A percentile compares a stretch with the other conserved stretches of the same genome.
These are phyloP conservation scores for Saitoella complicata DNA, from an alignment of 805 yeast genomes.

Conservation along the genomic window DNA sequence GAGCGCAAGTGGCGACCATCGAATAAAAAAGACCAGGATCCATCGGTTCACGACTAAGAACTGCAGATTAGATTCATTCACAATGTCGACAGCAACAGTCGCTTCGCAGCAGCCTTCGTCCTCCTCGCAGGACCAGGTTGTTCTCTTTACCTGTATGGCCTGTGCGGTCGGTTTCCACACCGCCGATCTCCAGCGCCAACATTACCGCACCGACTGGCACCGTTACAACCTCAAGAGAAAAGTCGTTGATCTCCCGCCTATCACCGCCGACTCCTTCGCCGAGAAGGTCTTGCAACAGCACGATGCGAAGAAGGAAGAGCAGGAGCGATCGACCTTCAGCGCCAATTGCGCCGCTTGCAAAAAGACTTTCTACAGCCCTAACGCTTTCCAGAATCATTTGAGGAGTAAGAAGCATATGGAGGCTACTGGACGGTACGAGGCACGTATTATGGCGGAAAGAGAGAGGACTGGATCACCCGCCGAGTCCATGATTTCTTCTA, in stretches of 20 bases:
- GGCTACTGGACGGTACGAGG: background rate
- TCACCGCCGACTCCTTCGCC: conserved; percentile 51
- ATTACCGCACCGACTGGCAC: conserved; percentile 98
- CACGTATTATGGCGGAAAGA: background rate
- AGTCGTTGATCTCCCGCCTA: conserved; percentile 67
- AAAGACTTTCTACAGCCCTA: conserved; percentile 14
- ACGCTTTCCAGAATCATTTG: conserved; percentile 15
- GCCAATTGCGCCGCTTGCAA: conserved; percentile 12
- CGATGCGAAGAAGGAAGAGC: conserved; percentile 8
- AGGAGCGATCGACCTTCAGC: conserved; percentile 7
- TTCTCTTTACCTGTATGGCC: conserved; percentile 63
- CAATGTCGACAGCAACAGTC: too few relatives aligned
- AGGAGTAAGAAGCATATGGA: conserved; percentile 13
- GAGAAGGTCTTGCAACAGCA: conserved; percentile 40
- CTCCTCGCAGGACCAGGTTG: conserved; percentile 5
- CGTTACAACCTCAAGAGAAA: conserved; percentile 87
- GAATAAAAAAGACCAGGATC: too few relatives aligned
- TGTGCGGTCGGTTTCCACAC: conserved; percentile 68
- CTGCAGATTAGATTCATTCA: too few relatives aligned
- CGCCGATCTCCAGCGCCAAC: conserved; percentile 75
- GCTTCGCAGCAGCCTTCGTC: conserved; percentile 4
- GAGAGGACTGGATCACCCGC: background rate
- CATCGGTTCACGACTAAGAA: too few relatives aligned
- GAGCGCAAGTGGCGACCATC: too few relatives aligned
- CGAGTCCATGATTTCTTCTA: background rate